phyloP scores from a whole-genome alignment of 495 filamentous ascomycete species.

The Aspergillus nidulans region DNA sequence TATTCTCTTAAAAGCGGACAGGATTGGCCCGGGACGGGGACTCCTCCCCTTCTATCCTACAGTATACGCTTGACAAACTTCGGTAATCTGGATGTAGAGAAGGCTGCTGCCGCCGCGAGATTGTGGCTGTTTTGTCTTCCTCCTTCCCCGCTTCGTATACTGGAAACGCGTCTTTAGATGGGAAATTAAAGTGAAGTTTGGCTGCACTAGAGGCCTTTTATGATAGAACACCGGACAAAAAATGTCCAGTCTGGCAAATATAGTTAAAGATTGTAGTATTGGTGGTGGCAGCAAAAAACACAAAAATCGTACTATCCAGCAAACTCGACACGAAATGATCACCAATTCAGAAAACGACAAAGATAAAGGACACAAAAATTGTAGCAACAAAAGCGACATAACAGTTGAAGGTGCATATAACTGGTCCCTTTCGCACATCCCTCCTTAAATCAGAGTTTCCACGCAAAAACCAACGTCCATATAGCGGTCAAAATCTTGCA shows the following conservation, averaged over 20 bases:
- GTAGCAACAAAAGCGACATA: background rate
- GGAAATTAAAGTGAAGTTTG: background rate
- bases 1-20: background rate
- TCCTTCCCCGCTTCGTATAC: background rate
- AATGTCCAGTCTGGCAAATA: background rate
- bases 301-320: background rate
- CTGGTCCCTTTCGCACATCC: background rate
- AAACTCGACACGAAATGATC: background rate
- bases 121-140: background rate
- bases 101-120: background rate
- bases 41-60: background rate
- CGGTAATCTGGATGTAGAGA: background rate
- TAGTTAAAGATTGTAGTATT: background rate
- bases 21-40: background rate
- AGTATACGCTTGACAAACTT: background rate
- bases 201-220: background rate
- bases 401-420: background rate
- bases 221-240: background rate
- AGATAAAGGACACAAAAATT: background rate
- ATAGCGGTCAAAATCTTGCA: constrained; percentile 3
- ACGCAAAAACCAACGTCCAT: background rate
- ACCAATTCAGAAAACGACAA: background rate
- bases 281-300: background rate
- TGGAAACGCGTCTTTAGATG: background rate
- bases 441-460: background rate